Conservation (phyloP, 1,284 basidiomycete species). For the Testicularia cyperi region DNA sequence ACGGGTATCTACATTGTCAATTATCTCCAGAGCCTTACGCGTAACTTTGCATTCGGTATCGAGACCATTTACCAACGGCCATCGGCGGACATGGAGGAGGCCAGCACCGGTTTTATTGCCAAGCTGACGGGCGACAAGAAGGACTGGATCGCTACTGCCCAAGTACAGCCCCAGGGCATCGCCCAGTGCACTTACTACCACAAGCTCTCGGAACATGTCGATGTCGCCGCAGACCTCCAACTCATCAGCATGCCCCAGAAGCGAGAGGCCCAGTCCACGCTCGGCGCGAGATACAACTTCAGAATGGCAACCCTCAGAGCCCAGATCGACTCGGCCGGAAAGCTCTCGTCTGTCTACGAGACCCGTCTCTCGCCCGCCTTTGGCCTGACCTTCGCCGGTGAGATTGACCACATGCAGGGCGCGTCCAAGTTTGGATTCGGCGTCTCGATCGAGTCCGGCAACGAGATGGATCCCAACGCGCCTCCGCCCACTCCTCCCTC, state of each 20-base stretch:
- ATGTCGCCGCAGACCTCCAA: conserved; percentile 93
- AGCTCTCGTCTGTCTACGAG: conserved; percentile 90
- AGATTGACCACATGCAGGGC: conserved; percentile 93
- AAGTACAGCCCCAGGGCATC: conserved; percentile 77
- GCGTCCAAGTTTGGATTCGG: conserved; percentile 93
- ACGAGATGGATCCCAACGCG: conserved; percentile 53
- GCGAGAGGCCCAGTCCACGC: conserved; percentile 85
- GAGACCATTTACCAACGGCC: conserved; percentile 84
- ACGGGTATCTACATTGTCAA: conserved; percentile 94
- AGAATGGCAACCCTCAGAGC: conserved; percentile 72
- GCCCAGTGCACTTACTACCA: conserved; percentile 96
- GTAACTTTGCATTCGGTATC: conserved; percentile 83
- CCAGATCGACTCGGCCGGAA: conserved; percentile 62
- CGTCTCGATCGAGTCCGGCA: conserved; percentile 81
- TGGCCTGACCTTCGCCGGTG: conserved; percentile 88
- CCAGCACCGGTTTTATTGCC: conserved; percentile 80
- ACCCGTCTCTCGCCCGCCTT: conserved; percentile 94
- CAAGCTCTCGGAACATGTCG: conserved; percentile 91
- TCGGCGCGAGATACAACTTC: conserved; percentile 96
- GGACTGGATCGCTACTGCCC: conserved; percentile 77
- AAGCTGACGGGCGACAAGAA: conserved; percentile 65
- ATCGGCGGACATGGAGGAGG: conserved; percentile 65
- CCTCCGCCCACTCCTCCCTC: conserved; percentile 52
- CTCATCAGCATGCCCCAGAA: conserved; percentile 68
- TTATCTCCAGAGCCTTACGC: conserved; percentile 92